Evolutionary conservation across 2,329 filamentous ascomycete genomes (phyloP), one percentile per base, ranked within the genome.

Genomic region (Trichophyton mentagrophytes): DNA sequence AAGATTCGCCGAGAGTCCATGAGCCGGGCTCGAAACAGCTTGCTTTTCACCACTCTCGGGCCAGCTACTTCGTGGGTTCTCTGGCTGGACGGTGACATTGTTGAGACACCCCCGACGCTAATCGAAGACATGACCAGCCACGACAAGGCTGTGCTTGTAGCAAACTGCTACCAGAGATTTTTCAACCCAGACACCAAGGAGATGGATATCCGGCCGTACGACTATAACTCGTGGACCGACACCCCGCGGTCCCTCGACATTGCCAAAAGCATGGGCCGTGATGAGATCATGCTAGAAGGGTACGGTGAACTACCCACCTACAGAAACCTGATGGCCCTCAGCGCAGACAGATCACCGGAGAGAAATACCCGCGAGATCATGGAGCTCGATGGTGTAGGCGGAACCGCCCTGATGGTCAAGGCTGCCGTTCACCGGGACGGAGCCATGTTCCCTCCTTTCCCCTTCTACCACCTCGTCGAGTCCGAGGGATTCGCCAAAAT

Each of bases 401-500:
- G 93, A 40, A 95, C 92, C 0, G 89, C 91, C 1, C 78, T 99
- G 65, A 78, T 99, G 69, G 93, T 99, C 63, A 96, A 96, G 78
- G 93, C 91, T 1, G 91, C 97, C 62, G 93, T 99, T 25, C 93
- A 99, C 72, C 85, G 93, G 27, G 93, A 99, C 70, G 93, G 93
- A 20, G 92, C 93, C 71, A 99, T 97, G 92, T 99, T 99, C 77
- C 93, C 93, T 17, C 84, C 93, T 0, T 99, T 99, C 71, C 77
- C 92, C 2, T 99, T 99, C 71, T 97, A 96, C 72, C 88, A 99
- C 74, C 80, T 99, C 63, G 95, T 99, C 63, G 93, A 99, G 79
- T 97, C 93, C 0, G 93, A 99, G 71, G 93, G 93, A 0, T 99
- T 99, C 70, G 91, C 93, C 17, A 96, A 92, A 77, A 99, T 99